A percentile compares a stretch with the other conserved stretches of the same genome.
These are phyloP conservation scores for Saksenaea oblongispora DNA, from an alignment of 371 early-diverging fungal genomes.

Conservation along the genomic window DNA sequence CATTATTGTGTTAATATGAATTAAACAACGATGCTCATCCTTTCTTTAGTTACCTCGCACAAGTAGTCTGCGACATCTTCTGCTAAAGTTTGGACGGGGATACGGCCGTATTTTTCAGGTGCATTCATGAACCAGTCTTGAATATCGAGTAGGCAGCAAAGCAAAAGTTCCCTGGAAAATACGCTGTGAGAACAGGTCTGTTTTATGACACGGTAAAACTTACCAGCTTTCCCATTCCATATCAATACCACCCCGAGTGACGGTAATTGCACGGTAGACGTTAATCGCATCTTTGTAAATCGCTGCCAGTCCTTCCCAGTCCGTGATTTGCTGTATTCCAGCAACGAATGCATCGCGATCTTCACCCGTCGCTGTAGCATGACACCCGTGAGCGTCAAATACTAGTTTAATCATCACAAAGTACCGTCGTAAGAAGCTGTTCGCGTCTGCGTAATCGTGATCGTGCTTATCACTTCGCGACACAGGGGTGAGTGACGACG, in stretches of 20 bases:
- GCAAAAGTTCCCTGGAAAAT: slow-evolving; percentile 40
- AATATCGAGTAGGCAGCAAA: slow-evolving; percentile 56
- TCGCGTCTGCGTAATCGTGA: slow-evolving; percentile 50
- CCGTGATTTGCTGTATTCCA: slow-evolving; percentile 28
- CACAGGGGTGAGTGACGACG: slow-evolving; percentile 12
- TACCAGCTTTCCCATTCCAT: slow-evolving; percentile 67
- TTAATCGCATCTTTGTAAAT: slow-evolving; percentile 65
- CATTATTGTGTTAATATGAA: background rate
- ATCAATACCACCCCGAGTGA: slow-evolving; percentile 59
- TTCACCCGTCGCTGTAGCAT: background rate
- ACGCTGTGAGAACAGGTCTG: background rate
- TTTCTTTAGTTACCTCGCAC: slow-evolving; percentile 49
- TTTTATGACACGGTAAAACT: background rate
- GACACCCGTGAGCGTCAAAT: slow-evolving; percentile 37
- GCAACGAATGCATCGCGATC: slow-evolving; percentile 19
- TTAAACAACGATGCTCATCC: slow-evolving; percentile 1
- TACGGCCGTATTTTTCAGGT: slow-evolving; percentile 48
- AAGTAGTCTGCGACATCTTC: slow-evolving; percentile 60
- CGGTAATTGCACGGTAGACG: slow-evolving; percentile 58
- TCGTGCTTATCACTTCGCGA: slow-evolving; percentile 13
- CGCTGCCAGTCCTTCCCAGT: slow-evolving; percentile 52
- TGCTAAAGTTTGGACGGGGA: slow-evolving; percentile 44
- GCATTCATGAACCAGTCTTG: slow-evolving; percentile 56
- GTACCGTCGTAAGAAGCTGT: slow-evolving; percentile 61
- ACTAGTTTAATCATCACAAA: slow-evolving; percentile 56